phyloP scores from a whole-genome alignment of 2,329 filamentous ascomycete genomes.

The Dissoconium aciculare region DNA sequence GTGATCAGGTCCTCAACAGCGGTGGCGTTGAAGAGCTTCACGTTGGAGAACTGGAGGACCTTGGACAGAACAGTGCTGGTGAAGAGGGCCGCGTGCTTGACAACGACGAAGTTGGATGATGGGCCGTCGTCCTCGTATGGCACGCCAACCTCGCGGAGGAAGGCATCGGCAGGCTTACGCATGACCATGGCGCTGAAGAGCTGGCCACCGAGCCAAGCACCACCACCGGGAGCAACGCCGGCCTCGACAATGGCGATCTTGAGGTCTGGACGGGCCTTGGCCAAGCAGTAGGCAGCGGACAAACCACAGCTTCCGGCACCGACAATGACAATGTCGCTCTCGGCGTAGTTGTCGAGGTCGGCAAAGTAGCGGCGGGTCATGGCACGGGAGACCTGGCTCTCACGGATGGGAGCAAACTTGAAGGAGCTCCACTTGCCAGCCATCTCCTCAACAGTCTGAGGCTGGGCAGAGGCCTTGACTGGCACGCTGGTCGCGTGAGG shows the following conservation, averaged over 20 bases:
- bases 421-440: constrained; percentile 69
- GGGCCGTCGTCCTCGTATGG: constrained; percentile 71
- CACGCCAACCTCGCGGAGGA: constrained; percentile 66
- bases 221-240: constrained; percentile 71
- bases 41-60: constrained; percentile 72
- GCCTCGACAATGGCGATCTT: constrained; percentile 87
- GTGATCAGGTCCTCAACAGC: constrained; percentile 87
- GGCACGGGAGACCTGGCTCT: constrained; percentile 76
- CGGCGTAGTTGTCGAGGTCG: constrained; percentile 76
- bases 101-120: constrained; percentile 57
- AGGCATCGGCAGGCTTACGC: constrained; percentile 79
- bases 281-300: constrained; percentile 70
- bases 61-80: constrained; percentile 74
- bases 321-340: constrained; percentile 87
- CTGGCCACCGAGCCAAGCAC: constrained; percentile 85
- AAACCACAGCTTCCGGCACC: constrained; percentile 82
- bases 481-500: constrained; percentile 24
- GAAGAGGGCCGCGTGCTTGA: constrained; percentile 88
- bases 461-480: constrained; percentile 27
- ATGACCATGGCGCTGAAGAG: constrained; percentile 93
- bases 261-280: constrained; percentile 69
- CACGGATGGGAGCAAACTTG: constrained; percentile 71
- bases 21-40: constrained; percentile 94
- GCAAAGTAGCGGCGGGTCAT: constrained; percentile 90
- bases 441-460: constrained; percentile 47